phyloP scores from a whole-genome alignment of 2,329 filamentous ascomycete species.

The Endoconidiophora polonica region DNA sequence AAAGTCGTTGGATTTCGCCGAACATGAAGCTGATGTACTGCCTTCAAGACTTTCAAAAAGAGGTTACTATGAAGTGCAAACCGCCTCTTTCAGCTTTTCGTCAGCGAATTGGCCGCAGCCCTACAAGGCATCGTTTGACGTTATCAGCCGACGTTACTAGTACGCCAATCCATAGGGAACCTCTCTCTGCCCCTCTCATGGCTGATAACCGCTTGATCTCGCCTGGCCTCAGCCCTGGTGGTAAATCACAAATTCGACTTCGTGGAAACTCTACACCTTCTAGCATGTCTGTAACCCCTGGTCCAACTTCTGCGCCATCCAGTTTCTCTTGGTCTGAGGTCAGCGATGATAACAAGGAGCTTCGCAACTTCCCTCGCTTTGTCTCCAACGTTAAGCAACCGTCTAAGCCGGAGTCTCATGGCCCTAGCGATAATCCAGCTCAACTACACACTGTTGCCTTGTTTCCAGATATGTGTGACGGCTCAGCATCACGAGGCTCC shows the following conservation, averaged over 20 bases:
- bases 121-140: conserved; percentile 42
- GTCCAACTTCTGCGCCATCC: conserved; percentile 51
- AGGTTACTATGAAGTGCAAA: conserved; percentile 35
- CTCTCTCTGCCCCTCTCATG: conserved; percentile 43
- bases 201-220: conserved; percentile 28
- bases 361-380: conserved; percentile 25
- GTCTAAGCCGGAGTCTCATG: background rate
- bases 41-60: conserved; percentile 62
- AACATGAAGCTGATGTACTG: conserved; percentile 91
- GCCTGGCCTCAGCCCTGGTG: conserved; percentile 15
- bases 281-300: conserved; percentile 36
- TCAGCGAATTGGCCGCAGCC: conserved; percentile 34
- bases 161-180: conserved; percentile 31
- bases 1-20: conserved; percentile 75
- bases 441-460: background rate
- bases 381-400: conserved; percentile 18
- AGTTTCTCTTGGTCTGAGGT: conserved; percentile 41
- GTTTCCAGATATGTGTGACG: background rate
- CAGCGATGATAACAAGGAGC: conserved; percentile 26
- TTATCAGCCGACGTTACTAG: conserved; percentile 43
- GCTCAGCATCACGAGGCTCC: background rate
- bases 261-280: conserved; percentile 38
- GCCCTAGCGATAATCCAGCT: background rate
- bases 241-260: conserved; percentile 27
- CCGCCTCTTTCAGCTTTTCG: conserved; percentile 30